Conservation (phyloP, 768 basidiomycete genomes). For the Lentinula lateritia region DNA sequence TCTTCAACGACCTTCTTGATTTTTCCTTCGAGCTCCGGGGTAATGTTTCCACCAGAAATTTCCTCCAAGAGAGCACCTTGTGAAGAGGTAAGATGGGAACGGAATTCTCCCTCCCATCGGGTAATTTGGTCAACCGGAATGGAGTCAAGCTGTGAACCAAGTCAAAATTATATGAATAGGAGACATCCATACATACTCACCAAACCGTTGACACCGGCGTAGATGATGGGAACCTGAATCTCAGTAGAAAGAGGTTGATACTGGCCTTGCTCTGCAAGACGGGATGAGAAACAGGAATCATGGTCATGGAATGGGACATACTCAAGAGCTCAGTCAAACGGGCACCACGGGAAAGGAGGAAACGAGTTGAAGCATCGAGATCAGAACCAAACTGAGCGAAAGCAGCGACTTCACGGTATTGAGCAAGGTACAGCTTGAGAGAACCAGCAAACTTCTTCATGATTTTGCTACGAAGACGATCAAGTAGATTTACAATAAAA, state of each 20-base stretch:
- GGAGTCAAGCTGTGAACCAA: conserved; percentile 65
- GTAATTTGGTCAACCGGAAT: conserved; percentile 95
- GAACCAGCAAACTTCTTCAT: conserved; percentile 99
- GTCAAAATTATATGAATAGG: conserved; percentile 3
- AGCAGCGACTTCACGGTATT: conserved; percentile 99
- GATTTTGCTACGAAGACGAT: conserved; percentile 61
- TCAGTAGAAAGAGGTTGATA: conserved; percentile 94
- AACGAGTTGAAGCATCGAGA: conserved; percentile 98
- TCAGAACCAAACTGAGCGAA: conserved; percentile 99
- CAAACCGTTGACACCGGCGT: conserved; percentile 99
- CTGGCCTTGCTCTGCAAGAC: conserved; percentile 85
- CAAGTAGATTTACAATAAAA: background rate
- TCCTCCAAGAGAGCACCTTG: conserved; percentile 77
- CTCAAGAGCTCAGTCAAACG: conserved; percentile 96
- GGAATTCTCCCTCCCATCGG: conserved; percentile 91
- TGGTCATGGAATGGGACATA: conserved; percentile 28
- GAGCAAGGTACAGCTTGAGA: conserved; percentile 98
- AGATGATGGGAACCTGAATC: conserved; percentile 97
- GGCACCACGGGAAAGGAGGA: conserved; percentile 96
- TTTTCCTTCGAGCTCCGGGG: conserved; percentile 85
- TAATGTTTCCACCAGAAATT: conserved; percentile 79
- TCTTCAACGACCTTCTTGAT: conserved; percentile 95
- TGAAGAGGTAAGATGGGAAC: conserved; percentile 72
- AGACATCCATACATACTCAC: conserved; percentile 35
- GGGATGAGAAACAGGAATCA: conserved; percentile 8